Evolutionary conservation across 805 yeast genomes (phyloP).

Genomic region (Saccharomyces jurei): DNA sequence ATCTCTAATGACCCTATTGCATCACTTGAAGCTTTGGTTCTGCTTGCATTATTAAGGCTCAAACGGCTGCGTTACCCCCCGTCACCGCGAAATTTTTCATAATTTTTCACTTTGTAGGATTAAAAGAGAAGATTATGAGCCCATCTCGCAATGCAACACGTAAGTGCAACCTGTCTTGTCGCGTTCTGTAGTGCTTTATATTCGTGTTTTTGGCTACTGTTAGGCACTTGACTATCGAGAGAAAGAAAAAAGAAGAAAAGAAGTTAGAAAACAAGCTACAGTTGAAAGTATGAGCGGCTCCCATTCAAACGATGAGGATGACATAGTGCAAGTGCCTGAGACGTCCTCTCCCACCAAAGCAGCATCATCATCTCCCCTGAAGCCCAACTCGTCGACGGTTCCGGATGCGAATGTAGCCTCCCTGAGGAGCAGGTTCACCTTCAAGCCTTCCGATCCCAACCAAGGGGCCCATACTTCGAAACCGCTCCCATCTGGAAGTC

Average conservation of each 20-base stretch:
- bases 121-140: background rate
- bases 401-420: constrained; percentile 11
- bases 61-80: background rate
- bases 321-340: constrained; percentile 42
- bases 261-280: background rate
- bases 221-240: background rate
- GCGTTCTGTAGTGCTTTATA: background rate
- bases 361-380: constrained; percentile 26
- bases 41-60: constrained; percentile 2
- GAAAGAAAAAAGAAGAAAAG: background rate
- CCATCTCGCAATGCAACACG: background rate
- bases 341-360: constrained; percentile 35
- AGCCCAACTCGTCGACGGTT: constrained; percentile 3
- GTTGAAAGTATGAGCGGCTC: constrained; percentile 8
- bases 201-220: background rate
- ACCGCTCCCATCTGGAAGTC: constrained; percentile 4
- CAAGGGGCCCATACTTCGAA: constrained; percentile 1
- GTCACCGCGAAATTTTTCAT: background rate
- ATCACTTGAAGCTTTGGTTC: background rate
- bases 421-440: constrained; percentile 8
- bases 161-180: background rate
- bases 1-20: background rate
- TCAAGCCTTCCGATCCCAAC: background rate
- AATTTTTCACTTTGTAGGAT: background rate
- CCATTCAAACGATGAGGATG: constrained; percentile 5